A percentile compares a stretch with the other conserved stretches of the same genome.
phyloP scores from a whole-genome alignment of 176 grass and related monocot genomes.

The Tuctoria greenei region DNA sequence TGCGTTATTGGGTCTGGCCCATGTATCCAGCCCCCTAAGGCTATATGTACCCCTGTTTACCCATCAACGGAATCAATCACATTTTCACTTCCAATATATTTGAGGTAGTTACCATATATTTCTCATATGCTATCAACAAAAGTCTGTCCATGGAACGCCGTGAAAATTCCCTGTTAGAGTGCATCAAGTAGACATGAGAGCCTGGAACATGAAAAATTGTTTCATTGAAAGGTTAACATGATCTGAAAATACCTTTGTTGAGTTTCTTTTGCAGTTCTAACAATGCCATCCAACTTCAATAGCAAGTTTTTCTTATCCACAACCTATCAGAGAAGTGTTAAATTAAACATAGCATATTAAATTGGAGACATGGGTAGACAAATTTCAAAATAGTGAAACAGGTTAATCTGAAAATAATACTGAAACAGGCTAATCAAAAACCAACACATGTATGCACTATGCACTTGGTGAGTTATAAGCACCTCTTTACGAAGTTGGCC shows the following conservation, averaged over 20 bases:
- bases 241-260: conserved; percentile 53
- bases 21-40: no score
- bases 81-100: no score
- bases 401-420: conserved; percentile 2
- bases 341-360: conserved; percentile 21
- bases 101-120: conserved; percentile 63
- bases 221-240: conserved; percentile 19
- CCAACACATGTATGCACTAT: background rate
- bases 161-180: conserved; percentile 57
- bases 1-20: no score
- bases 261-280: conserved; percentile 53
- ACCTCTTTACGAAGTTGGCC: conserved; percentile 61
- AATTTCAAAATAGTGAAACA: conserved; percentile 31
- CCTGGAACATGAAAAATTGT: conserved; percentile 25
- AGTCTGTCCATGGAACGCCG: conserved; percentile 54
- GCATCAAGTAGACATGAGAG: conserved; percentile 30
- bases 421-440: background rate
- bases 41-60: no score
- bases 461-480: conserved; percentile 12
- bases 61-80: no score
- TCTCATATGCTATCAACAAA: conserved; percentile 56
- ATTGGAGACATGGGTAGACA: background rate
- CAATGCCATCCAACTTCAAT: conserved; percentile 46
- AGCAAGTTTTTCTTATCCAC: conserved; percentile 62
- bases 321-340: conserved; percentile 45